Evolutionary conservation across 192 early-diverging fungal genomes (phyloP).

Genomic region (Lunasporangiospora selenospora): DNA sequence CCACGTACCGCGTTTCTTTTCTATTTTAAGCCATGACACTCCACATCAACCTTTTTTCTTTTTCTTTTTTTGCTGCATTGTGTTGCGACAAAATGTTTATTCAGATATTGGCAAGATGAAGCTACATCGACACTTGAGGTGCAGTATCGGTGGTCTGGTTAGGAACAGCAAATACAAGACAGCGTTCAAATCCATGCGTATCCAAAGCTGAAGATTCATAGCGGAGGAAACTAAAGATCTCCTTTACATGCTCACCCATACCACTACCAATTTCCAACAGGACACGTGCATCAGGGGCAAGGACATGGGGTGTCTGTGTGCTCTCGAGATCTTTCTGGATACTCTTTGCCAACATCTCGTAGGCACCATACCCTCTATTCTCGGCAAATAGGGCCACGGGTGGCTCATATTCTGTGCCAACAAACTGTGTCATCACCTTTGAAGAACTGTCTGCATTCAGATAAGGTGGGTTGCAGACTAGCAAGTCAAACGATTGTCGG

Average conservation of each 20-base stretch:
- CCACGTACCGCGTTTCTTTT: too few relatives aligned
- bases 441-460: slow-evolving; percentile 46
- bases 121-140: too few relatives aligned
- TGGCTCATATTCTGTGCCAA: slow-evolving; percentile 63
- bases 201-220: slow-evolving; percentile 53
- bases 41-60: too few relatives aligned
- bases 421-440: slow-evolving; percentile 34
- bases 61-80: too few relatives aligned
- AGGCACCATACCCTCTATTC: slow-evolving; percentile 69
- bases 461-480: slow-evolving; percentile 82
- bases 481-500: slow-evolving; percentile 56
- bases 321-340: slow-evolving; percentile 5
- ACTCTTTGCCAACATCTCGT: slow-evolving; percentile 52
- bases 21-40: too few relatives aligned
- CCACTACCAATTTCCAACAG: slow-evolving; percentile 67
- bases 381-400: slow-evolving; percentile 67
- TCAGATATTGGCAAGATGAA: too few relatives aligned
- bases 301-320: slow-evolving; percentile 10
- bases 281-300: slow-evolving; percentile 43
- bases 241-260: slow-evolving; percentile 58
- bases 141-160: too few relatives aligned
- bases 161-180: slow-evolving; percentile 54
- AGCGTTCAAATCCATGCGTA: slow-evolving; percentile 61
- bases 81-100: too few relatives aligned
- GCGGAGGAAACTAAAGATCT: slow-evolving; percentile 56